A percentile compares a stretch with the other conserved stretches of the same genome.
phyloP scores from a whole-genome alignment of 306 rosid species.

The Glycine soja region DNA sequence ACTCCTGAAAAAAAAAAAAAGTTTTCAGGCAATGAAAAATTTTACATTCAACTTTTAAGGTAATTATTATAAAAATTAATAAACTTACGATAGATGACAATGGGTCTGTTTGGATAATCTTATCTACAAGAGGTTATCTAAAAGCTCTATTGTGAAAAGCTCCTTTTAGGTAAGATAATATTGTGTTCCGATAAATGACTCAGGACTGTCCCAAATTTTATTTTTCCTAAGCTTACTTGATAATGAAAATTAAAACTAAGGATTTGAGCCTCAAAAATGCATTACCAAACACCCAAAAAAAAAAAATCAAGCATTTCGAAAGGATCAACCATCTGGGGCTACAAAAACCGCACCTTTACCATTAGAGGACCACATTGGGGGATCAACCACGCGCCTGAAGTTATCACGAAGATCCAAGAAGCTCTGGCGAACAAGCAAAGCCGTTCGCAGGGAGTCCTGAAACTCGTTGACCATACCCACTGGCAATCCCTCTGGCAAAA shows the following conservation, averaged over 20 bases:
- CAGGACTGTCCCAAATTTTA: conserved; percentile 20
- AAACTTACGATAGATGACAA: neutral
- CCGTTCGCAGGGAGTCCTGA: conserved; percentile 72
- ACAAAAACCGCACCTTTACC: conserved; percentile 56
- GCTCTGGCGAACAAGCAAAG: conserved; percentile 80
- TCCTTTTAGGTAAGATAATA: neutral
- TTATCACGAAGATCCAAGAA: conserved; percentile 91
- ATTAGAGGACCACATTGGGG: conserved; percentile 62
- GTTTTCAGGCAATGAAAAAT: neutral
- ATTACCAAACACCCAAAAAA: conserved; percentile 4
- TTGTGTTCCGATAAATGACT: conserved; percentile 8
- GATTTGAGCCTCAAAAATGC: conserved; percentile 14
- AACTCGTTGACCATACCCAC: conserved; percentile 89
- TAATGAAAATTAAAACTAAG: conserved; percentile 40
- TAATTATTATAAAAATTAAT: neutral
- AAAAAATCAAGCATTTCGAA: neutral
- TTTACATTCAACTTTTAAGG: neutral
- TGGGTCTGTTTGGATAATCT: neutral
- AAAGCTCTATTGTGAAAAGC: neutral
- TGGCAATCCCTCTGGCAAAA: conserved; percentile 87
- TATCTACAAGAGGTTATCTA: neutral
- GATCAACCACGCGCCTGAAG: conserved; percentile 78
- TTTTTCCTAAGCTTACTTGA: conserved; percentile 32
- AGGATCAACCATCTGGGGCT: neutral
- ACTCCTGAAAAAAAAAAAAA: conserved; percentile 49